Base-by-base conservation (phyloP, 768 basidiomycete genomes). In the Ramaria sp. region DNA sequence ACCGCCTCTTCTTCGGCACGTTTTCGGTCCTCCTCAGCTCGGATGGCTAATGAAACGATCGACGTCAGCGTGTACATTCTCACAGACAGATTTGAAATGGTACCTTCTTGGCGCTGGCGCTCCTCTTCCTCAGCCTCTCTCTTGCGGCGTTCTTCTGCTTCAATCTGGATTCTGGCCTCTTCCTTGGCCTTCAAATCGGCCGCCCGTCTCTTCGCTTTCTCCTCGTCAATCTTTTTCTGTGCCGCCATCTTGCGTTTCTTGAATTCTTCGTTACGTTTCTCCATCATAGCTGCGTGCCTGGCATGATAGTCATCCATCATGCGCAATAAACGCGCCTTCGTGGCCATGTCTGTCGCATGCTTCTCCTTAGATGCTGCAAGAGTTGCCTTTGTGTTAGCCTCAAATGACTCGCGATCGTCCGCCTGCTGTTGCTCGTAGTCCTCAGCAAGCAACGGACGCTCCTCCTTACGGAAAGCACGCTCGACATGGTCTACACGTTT, bases 401-500 rank as follows among this genome's bases (percentile, higher is more conserved):
- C 80, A 68, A 89, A 90, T 0, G 81, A 83, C 39, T 75, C 71
- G 15, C 78, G 79, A 71, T 98, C 94, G 37, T 75, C 74, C 39
- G 78, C 77, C 68, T 96, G 91, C 67, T 99, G 95, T 3, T 73
- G 69, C 33, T 86, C 84, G 66, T 97, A 97, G 69, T 97, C 96
- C 62, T 87, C 74, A 1, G 78, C 80, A 45, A 97, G 78, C 3
- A 98, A 75, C 0, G 93, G 88, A 6, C 84, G 79, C 67, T 98
- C 95, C 50, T 92, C 93, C 69, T 92, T 91, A 63, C 95, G 86
- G 72, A 86, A 89, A 0, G 94, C 93, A 54, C 93, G 91, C 71
- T 98, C 95, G 68, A 88, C 68, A 72, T 99, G 95, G 67, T 98
- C 96, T 63, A 97, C 80, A 24, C 93, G 86, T 72, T 98, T 98